phyloP scores from a whole-genome alignment of 768 basidiomycete genomes.

The Dioszegia aurantiaca region DNA sequence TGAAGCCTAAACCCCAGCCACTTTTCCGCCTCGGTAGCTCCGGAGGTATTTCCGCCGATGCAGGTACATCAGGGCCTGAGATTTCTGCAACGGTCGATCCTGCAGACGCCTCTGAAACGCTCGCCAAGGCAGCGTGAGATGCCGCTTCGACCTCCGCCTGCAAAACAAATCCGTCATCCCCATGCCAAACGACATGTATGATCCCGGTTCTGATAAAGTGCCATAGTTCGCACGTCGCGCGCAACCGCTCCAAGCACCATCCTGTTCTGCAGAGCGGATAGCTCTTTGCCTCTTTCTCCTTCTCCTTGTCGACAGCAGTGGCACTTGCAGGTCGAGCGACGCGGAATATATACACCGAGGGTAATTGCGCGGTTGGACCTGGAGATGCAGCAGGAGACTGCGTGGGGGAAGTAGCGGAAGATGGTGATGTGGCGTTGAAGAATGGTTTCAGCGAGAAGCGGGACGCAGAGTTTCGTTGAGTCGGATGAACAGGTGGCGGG shows the following conservation, averaged over 20 bases:
- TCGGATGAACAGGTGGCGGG: conserved; percentile 59
- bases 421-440: conserved; percentile 50
- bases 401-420: conserved; percentile 27
- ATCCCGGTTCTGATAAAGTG: conserved; percentile 77
- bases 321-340: conserved; percentile 35
- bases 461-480: conserved; percentile 53
- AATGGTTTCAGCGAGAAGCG: conserved; percentile 53
- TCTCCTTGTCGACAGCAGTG: conserved; percentile 15
- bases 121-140: background rate
- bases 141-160: conserved; percentile 9
- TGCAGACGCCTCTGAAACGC: background rate
- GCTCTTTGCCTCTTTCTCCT: conserved; percentile 37
- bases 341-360: conserved; percentile 52
- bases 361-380: conserved; percentile 16
- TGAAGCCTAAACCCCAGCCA: conserved; percentile 43
- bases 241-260: conserved; percentile 81
- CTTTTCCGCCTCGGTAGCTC: conserved; percentile 27
- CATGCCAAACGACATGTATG: conserved; percentile 85
- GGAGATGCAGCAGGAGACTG: conserved; percentile 37
- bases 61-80: background rate
- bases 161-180: conserved; percentile 56
- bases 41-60: background rate
- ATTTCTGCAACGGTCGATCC: background rate
- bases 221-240: conserved; percentile 87
- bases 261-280: conserved; percentile 79